Percentiles rank a stretch among this genome's conserved stretches.
phyloP scores from a whole-genome alignment of 345 rosid genomes.

The Camelina hispida region DNA sequence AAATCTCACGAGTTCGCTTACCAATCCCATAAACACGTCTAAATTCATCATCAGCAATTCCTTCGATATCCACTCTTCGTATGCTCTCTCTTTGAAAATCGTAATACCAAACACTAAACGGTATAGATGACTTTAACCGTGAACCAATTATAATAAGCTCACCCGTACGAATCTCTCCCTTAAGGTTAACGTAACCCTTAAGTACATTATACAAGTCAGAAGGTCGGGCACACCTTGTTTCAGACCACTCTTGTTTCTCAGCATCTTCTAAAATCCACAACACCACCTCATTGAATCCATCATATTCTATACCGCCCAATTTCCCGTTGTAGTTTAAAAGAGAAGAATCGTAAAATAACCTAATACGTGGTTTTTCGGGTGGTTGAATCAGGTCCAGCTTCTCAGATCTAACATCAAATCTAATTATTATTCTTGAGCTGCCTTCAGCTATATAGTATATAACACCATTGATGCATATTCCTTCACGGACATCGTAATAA shows the following conservation, averaged over 20 bases:
- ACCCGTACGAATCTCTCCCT: background rate
- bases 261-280: background rate
- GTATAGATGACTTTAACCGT: background rate
- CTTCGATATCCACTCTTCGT: background rate
- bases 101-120: background rate
- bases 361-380: background rate
- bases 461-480: background rate
- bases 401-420: conserved; percentile 1
- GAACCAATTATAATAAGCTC: background rate
- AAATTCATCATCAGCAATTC: background rate
- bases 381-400: background rate
- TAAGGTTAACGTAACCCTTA: background rate
- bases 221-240: background rate
- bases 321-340: background rate
- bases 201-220: background rate
- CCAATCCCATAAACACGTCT: background rate
- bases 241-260: conserved; percentile 5
- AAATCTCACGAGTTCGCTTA: background rate
- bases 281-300: no score
- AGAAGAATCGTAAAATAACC: background rate
- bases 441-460: background rate
- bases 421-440: background rate
- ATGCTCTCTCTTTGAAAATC: background rate
- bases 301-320: background rate
- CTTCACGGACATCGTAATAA: background rate